Percentiles rank a stretch among this genome's conserved stretches.
These are phyloP conservation scores for Mucor circinelloides DNA, from an alignment of 371 early-diverging fungal genomes.

Conservation along the genomic window DNA sequence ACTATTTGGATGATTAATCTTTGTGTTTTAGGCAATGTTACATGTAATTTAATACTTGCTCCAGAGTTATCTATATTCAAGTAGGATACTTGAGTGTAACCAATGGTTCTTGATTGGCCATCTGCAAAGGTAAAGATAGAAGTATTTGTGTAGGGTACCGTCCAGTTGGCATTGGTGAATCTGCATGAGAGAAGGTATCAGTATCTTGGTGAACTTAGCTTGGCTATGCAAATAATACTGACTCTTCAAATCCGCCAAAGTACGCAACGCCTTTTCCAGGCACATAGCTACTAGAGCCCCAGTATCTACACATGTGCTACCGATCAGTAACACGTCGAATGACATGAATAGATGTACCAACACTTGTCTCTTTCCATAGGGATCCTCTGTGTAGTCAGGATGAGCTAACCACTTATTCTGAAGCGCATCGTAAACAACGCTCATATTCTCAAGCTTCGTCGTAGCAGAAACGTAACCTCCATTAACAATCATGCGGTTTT, in stretches of 20 bases:
- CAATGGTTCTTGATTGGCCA: conserved; percentile 1
- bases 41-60: not conserved
- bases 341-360: not conserved
- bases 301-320: not conserved
- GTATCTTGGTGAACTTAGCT: not conserved
- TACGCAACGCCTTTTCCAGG: conserved; percentile 8
- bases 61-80: not conserved
- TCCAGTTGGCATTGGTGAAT: not conserved
- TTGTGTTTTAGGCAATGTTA: not conserved
- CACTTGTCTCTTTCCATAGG: conserved; percentile 6
- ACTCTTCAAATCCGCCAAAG: conserved; percentile 13
- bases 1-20: not conserved
- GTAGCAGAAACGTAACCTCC: not conserved
- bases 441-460: not conserved
- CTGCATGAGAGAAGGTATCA: not conserved
- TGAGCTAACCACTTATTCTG: not conserved
- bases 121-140: not conserved
- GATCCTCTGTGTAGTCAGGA: not conserved
- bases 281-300: not conserved
- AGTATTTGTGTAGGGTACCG: not conserved
- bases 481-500: not conserved
- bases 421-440: not conserved
- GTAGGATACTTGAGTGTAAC: conserved; percentile 2
- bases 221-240: not conserved
- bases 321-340: not conserved